phyloP scores from a whole-genome alignment of 441 rosid genomes.

The Erysimum cheiri region DNA sequence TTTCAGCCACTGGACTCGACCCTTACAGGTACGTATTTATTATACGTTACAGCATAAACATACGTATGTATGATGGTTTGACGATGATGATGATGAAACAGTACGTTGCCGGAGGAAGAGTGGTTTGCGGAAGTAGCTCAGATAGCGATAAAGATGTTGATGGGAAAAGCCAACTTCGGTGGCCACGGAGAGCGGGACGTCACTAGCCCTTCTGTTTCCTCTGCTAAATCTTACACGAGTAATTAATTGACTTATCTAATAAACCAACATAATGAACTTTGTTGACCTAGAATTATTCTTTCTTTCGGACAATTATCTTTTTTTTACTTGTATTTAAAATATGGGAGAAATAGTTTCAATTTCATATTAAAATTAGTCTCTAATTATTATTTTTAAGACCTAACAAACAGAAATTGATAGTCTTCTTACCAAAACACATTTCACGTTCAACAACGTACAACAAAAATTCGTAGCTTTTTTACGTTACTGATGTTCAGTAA shows the following conservation, averaged over 20 bases:
- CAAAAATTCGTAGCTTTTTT: neutral
- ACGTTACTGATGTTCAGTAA: neutral
- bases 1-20: constrained; percentile 73
- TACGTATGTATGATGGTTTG: neutral
- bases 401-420: neutral
- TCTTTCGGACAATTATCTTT: neutral
- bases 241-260: constrained; percentile 43
- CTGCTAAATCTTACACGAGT: constrained; percentile 69
- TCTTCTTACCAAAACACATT: neutral
- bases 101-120: constrained; percentile 85
- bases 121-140: constrained; percentile 88
- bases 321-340: no score
- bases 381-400: no score
- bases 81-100: constrained; percentile 40
- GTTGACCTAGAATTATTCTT: neutral
- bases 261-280: neutral
- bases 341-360: no score
- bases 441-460: neutral
- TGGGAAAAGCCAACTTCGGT: constrained; percentile 60
- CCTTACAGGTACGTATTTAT: constrained; percentile 63
- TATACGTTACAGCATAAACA: constrained; percentile 1
- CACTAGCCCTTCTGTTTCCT: constrained; percentile 72
- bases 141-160: constrained; percentile 78
- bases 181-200: constrained; percentile 58
- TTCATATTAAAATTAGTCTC: no score